Evolutionary conservation across 768 basidiomycete species (phyloP).

Genomic region (Naganishia kalamii): DNA sequence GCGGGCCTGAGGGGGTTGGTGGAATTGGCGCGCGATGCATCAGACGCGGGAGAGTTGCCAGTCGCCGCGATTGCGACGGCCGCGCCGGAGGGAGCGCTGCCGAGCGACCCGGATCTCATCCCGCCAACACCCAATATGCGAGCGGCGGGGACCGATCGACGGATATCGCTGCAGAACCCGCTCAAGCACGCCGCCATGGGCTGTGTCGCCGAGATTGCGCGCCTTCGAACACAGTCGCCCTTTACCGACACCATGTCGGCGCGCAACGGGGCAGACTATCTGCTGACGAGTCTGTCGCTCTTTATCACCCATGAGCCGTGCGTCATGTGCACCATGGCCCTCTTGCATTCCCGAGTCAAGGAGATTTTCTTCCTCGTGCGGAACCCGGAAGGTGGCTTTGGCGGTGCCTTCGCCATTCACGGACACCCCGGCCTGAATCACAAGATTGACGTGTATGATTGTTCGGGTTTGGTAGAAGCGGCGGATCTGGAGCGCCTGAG

Average conservation of each 20-base stretch:
- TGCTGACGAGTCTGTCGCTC: slow-evolving; percentile 72
- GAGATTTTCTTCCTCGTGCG: slow-evolving; percentile 65
- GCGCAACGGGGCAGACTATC: slow-evolving; percentile 73
- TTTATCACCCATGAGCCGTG: slow-evolving; percentile 97
- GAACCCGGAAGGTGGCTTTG: slow-evolving; percentile 72
- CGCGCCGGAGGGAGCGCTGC: slow-evolving; percentile 27
- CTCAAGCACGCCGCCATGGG: slow-evolving; percentile 81
- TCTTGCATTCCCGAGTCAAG: slow-evolving; percentile 88
- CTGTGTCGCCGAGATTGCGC: slow-evolving; percentile 45
- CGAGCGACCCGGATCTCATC: slow-evolving; percentile 38
- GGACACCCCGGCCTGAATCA: slow-evolving; percentile 83
- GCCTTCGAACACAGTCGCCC: slow-evolving; percentile 40
- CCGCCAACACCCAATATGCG: slow-evolving; percentile 44
- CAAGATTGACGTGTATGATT: slow-evolving; percentile 66
- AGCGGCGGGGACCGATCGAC: slow-evolving; percentile 61
- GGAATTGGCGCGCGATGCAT: slow-evolving; percentile 53
- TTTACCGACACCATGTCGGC: slow-evolving; percentile 37
- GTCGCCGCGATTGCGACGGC: slow-evolving; percentile 65
- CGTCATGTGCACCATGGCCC: slow-evolving; percentile 94
- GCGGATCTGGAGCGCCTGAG: slow-evolving; percentile 26
- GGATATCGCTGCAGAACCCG: slow-evolving; percentile 63
- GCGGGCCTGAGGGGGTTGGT: slow-evolving; percentile 59
- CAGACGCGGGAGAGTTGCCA: slow-evolving; percentile 62
- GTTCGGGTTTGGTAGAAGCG: slow-evolving; percentile 48
- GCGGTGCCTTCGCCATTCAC: slow-evolving; percentile 68